Conservation (phyloP, 2,329 filamentous ascomycete species). For the Paraphoma sp. region DNA sequence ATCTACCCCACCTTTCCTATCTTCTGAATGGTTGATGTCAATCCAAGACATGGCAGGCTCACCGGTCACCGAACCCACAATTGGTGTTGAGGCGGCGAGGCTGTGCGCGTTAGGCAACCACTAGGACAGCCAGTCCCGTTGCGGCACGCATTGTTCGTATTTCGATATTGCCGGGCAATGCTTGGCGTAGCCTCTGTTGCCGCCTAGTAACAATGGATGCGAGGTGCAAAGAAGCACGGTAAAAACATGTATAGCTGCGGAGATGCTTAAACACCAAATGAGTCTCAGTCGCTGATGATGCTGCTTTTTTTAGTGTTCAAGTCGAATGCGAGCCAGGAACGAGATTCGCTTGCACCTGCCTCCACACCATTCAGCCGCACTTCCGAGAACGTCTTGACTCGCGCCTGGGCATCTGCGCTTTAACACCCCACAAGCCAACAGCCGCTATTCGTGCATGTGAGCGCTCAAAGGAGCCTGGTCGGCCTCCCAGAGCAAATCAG, state of each 20-base stretch:
- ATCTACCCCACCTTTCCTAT: background rate
- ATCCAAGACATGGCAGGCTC: background rate
- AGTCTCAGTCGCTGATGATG: too few relatives aligned
- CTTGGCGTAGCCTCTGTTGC: too few relatives aligned
- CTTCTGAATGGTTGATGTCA: background rate
- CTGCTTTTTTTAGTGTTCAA: too few relatives aligned
- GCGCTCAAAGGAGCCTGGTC: background rate
- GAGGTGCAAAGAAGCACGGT: too few relatives aligned
- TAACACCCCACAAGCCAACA: background rate
- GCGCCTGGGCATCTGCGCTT: conserved; percentile 1
- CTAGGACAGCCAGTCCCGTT: background rate
- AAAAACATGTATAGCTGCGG: too few relatives aligned
- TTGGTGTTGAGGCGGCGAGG: background rate
- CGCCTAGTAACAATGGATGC: too few relatives aligned
- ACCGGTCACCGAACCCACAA: background rate
- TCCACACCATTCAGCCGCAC: background rate
- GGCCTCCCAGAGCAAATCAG: background rate
- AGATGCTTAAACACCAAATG: too few relatives aligned
- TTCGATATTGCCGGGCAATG: too few relatives aligned
- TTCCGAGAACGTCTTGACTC: background rate
- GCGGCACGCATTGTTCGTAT: too few relatives aligned
- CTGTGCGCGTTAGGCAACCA: background rate
- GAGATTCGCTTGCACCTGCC: background rate
- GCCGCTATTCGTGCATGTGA: background rate
- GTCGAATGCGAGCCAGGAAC: too few relatives aligned